A percentile compares a stretch with the other conserved stretches of the same genome.
Conservation (phyloP, 768 basidiomycete species). For the Russula vinacea region DNA sequence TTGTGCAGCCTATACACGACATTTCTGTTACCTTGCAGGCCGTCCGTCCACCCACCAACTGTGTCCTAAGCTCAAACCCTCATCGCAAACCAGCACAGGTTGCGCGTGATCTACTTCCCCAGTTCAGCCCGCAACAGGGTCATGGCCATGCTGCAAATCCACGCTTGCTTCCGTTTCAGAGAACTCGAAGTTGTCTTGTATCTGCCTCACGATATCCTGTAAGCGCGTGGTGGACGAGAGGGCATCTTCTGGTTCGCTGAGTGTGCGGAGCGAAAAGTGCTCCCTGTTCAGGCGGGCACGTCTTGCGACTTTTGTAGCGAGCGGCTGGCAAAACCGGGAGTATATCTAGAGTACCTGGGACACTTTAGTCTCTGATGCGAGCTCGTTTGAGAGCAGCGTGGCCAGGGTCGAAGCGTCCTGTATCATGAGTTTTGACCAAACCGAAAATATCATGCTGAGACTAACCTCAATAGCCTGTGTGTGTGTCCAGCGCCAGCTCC, state of each 20-base stretch:
- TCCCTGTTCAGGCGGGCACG: conserved; percentile 34
- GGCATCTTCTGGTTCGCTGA: background rate
- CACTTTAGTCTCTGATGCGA: conserved; percentile 31
- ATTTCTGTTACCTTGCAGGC: too few relatives aligned
- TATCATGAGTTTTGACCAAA: too few relatives aligned
- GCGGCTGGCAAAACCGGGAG: conserved; percentile 36
- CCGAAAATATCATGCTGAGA: background rate
- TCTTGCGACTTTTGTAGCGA: conserved; percentile 32
- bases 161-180: conserved; percentile 4
- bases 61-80: background rate
- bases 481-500: conserved; percentile 44
- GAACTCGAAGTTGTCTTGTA: conserved; percentile 23
- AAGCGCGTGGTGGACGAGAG: background rate
- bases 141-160: conserved; percentile 9
- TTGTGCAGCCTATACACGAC: too few relatives aligned
- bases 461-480: conserved; percentile 45
- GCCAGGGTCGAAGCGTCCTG: conserved; percentile 42
- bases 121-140: conserved; percentile 6
- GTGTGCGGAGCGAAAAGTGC: conserved; percentile 31
- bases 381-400: conserved; percentile 44
- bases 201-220: background rate
- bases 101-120: background rate
- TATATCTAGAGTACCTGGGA: conserved; percentile 34
- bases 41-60: background rate
- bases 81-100: background rate